Percentiles rank a stretch among this genome's conserved stretches.
These are phyloP conservation scores for Fraxinus anomala DNA, from an alignment of 257 asterid species.

Conservation along the genomic window DNA sequence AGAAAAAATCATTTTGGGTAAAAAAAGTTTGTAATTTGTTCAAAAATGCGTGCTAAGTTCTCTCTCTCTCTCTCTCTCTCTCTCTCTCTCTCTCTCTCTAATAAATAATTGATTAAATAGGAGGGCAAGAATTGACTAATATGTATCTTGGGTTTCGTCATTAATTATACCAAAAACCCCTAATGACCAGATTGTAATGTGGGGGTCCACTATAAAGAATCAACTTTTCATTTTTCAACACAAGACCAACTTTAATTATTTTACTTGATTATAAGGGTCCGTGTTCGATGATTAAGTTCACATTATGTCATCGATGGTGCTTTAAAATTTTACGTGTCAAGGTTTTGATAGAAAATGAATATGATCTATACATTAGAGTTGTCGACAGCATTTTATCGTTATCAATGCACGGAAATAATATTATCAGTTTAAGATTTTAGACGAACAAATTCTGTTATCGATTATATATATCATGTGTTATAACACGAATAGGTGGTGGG, in stretches of 20 bases:
- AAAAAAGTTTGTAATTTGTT: neutral
- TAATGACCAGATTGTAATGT: no score
- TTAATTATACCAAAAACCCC: neutral
- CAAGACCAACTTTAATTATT: neutral
- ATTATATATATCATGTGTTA: neutral
- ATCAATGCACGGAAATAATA: no score
- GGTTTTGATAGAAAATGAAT: no score
- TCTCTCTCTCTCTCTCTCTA: neutral
- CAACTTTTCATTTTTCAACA: no score
- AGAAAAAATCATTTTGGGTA: neutral
- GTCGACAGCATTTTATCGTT: no score
- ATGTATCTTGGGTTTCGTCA: neutral
- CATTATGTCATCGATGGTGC: no score
- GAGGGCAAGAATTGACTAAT: conserved; percentile 1
- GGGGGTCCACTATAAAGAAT: neutral
- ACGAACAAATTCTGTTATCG: neutral
- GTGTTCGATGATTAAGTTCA: no score
- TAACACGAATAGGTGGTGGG: conserved; percentile 65
- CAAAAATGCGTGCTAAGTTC: neutral
- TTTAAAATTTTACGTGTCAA: no score
- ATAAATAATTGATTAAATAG: neutral
- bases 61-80: neutral
- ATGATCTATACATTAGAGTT: neutral
- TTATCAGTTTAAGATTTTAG: neutral
- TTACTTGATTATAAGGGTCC: no score